Evolutionary conservation across 345 rosid genomes (phyloP).

Genomic region (Corymbia maculata): DNA sequence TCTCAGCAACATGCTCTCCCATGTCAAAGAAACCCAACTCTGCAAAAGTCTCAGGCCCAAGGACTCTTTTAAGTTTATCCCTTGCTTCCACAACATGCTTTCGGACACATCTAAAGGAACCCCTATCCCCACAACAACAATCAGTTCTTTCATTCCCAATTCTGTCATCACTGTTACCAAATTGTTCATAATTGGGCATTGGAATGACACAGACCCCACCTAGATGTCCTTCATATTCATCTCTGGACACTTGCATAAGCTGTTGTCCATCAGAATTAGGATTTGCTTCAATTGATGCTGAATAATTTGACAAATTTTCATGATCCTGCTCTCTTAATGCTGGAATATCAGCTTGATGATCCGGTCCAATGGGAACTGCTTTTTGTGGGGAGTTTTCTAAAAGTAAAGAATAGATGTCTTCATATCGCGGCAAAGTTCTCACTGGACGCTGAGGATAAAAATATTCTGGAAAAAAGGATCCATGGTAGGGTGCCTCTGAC

Average conservation of each 20-base stretch:
- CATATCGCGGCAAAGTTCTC: conserved; percentile 8
- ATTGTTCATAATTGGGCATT: conserved; percentile 22
- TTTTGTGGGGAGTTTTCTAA: conserved; percentile 28
- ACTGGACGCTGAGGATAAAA: conserved; percentile 7
- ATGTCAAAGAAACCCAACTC: conserved; percentile 56
- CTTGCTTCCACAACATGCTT: conserved; percentile 58
- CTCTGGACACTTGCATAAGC: background rate
- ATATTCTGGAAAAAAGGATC: conserved; percentile 9
- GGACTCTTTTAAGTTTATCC: conserved; percentile 18
- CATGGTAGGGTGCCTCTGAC: conserved; percentile 8
- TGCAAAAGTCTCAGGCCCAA: conserved; percentile 38
- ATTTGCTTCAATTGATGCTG: background rate
- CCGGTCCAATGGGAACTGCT: conserved; percentile 47
- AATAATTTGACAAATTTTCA: background rate
- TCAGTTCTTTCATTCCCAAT: conserved; percentile 36
- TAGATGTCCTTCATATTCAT: conserved; percentile 16
- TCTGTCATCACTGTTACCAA: background rate
- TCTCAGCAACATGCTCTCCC: conserved; percentile 62
- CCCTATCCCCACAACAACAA: conserved; percentile 48
- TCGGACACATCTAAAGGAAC: conserved; percentile 51
- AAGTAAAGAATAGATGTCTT: conserved; percentile 18
- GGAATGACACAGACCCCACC: conserved; percentile 66
- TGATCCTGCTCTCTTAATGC: background rate
- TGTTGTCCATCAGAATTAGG: background rate
- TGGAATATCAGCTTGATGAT: conserved; percentile 68